These are phyloP conservation scores for Actinomucor elegans DNA, from an alignment of 371 early-diverging fungal species.

Conservation along the genomic window DNA sequence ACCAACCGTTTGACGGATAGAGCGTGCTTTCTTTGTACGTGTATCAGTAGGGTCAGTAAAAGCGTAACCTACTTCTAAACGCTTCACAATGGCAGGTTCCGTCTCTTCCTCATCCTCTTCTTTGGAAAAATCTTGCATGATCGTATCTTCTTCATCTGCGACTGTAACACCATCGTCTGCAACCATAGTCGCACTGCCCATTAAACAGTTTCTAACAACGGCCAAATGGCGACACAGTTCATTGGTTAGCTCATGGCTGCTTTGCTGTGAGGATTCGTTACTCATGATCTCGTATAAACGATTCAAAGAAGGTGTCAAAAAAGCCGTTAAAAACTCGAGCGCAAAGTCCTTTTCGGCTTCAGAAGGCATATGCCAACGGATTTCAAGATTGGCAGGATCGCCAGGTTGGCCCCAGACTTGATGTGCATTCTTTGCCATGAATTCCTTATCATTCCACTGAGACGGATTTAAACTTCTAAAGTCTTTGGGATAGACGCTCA, in stretches of 20 bases:
- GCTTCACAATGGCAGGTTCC: conserved; percentile 24
- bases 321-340: conserved; percentile 56
- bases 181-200: conserved; percentile 55
- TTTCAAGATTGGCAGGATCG: conserved; percentile 49
- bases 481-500: conserved; percentile 57
- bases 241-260: conserved; percentile 42
- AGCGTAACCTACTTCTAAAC: conserved; percentile 60
- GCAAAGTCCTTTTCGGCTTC: conserved; percentile 70
- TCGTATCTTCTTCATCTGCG: neutral
- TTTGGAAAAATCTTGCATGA: neutral
- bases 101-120: conserved; percentile 38
- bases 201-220: conserved; percentile 53
- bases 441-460: conserved; percentile 59
- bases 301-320: conserved; percentile 44
- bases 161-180: conserved; percentile 51
- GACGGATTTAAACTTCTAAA: conserved; percentile 41
- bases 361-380: conserved; percentile 81
- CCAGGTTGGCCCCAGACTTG: conserved; percentile 73
- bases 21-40: conserved; percentile 40
- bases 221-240: conserved; percentile 63
- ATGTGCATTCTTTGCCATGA: conserved; percentile 56
- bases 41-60: conserved; percentile 56
- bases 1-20: conserved; percentile 56
- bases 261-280: neutral
- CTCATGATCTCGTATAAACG: conserved; percentile 52